Base-by-base conservation (phyloP, 2,329 filamentous ascomycete species). In the Rutstroemia sp. region DNA sequence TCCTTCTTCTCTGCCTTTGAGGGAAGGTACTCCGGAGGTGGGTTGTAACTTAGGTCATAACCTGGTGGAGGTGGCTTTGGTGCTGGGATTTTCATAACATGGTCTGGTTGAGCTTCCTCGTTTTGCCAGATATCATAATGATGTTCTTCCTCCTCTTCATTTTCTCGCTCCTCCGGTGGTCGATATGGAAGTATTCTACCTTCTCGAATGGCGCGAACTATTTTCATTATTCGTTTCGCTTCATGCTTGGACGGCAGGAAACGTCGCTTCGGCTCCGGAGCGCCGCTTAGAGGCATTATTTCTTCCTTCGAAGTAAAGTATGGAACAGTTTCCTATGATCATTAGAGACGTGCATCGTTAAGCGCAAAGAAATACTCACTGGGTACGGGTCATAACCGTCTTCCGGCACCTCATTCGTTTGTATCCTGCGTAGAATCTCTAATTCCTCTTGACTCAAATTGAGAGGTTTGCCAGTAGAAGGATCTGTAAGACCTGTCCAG, bases 191-290 rank as follows among this genome's bases (percentile, higher is more conserved):
- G 76, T 63, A 99, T 97, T 50, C 91, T 85, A 38, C 95, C 94
- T 73, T 97, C 92, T 62, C 88, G 85, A 65, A 99, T 99, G 39
- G 94, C 94, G 68, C 89, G 90, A 54, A 97, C 94, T 67, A 99
- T 85, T 76, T 99, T 97, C 83, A 96, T 96, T 52, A 99, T 83
- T 57, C 92, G 84, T 77, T 96, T 96, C 34, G 90, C 88, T 73
- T 99, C 94, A 71, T 99, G 90, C 73, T 96, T 97, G 48, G 92
- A 97, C 6, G 95, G 94, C 9, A 99, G 76, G 71, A 97, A 99
- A 65, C 94, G 86, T 62, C 94, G 82, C 76, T 99, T 99, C 1
- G 94, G 94, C 70, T 99, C 94, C 6, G 94, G 94, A 0, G 94
- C 94, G 47, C 92, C 87, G 69, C 90, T 96, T 57, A 99, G 73